phyloP scores from a whole-genome alignment of 352 stramenopile genomes.

The Nothophytophthora sp. region DNA sequence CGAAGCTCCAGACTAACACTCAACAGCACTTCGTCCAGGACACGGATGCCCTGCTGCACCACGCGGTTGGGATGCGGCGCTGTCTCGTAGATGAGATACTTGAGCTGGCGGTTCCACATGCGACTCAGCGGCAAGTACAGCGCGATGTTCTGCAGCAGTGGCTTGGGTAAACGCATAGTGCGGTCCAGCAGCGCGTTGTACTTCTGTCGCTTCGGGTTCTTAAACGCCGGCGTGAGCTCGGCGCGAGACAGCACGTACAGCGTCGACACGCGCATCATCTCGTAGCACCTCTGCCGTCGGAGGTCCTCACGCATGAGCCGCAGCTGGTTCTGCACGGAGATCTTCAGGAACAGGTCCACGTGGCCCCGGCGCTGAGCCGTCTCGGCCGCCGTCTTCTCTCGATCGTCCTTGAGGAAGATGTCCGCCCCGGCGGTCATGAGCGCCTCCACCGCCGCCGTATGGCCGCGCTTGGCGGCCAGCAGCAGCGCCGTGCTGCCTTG shows the following conservation, averaged over 20 bases:
- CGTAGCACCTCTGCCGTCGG: slow-evolving; percentile 65
- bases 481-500: slow-evolving; percentile 87
- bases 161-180: slow-evolving; percentile 72
- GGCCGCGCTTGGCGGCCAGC: slow-evolving; percentile 79
- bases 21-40: slow-evolving; percentile 83
- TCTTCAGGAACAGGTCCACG: slow-evolving; percentile 84
- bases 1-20: slow-evolving; percentile 72
- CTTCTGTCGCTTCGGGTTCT: slow-evolving; percentile 44
- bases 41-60: slow-evolving; percentile 76
- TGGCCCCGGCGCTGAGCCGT: slow-evolving; percentile 81
- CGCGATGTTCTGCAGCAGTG: slow-evolving; percentile 78
- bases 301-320: slow-evolving; percentile 78
- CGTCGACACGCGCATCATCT: slow-evolving; percentile 72
- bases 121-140: slow-evolving; percentile 71
- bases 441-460: slow-evolving; percentile 76
- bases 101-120: slow-evolving; percentile 80
- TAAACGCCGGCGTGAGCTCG: slow-evolving; percentile 37
- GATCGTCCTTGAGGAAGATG: slow-evolving; percentile 90
- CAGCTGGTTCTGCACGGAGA: slow-evolving; percentile 86
- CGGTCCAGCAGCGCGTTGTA: slow-evolving; percentile 62
- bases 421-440: slow-evolving; percentile 80
- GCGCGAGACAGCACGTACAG: slow-evolving; percentile 67
- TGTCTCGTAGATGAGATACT: slow-evolving; percentile 80
- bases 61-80: slow-evolving; percentile 73
- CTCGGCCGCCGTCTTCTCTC: slow-evolving; percentile 84